phyloP scores from a whole-genome alignment of 2,329 filamentous ascomycete species.

The Fonsecaea pedrosoi region DNA sequence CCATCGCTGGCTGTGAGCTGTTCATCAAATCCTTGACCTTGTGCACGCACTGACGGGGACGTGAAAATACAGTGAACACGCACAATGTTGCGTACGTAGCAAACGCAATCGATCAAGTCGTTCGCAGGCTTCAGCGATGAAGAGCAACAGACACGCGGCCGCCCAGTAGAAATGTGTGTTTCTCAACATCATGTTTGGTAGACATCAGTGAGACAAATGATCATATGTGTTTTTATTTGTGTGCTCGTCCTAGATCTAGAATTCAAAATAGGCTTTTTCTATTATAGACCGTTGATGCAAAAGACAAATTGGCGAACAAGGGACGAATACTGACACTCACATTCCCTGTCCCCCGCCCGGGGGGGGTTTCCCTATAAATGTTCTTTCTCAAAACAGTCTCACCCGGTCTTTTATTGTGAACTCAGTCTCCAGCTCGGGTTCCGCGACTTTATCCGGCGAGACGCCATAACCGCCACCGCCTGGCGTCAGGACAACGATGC shows the following conservation, averaged over 20 bases:
- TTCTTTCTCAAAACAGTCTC: neutral
- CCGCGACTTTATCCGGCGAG: neutral
- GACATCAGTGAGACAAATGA: too few relatives aligned
- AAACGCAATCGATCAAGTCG: constrained; percentile 71
- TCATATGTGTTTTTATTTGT: too few relatives aligned
- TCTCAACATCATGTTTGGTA: too few relatives aligned
- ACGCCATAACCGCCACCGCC: constrained; percentile 35
- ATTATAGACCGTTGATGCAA: too few relatives aligned
- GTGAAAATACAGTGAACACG: constrained; percentile 67
- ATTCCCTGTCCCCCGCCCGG: too few relatives aligned
- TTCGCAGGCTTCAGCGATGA: constrained; percentile 60
- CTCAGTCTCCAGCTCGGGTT: neutral
- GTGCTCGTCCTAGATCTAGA: too few relatives aligned
- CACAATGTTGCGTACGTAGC: constrained; percentile 93
- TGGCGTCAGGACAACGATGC: constrained; percentile 45
- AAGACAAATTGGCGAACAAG: too few relatives aligned
- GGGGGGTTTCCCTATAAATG: too few relatives aligned
- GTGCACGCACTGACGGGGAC: neutral
- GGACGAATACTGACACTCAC: too few relatives aligned
- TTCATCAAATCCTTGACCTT: neutral
- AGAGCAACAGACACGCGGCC: neutral
- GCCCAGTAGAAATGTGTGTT: too few relatives aligned
- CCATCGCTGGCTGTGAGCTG: constrained; percentile 41
- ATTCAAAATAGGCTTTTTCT: too few relatives aligned
- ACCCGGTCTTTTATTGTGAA: neutral